Conservation (phyloP, 441 rosid species). For the Viola pubescens region DNA sequence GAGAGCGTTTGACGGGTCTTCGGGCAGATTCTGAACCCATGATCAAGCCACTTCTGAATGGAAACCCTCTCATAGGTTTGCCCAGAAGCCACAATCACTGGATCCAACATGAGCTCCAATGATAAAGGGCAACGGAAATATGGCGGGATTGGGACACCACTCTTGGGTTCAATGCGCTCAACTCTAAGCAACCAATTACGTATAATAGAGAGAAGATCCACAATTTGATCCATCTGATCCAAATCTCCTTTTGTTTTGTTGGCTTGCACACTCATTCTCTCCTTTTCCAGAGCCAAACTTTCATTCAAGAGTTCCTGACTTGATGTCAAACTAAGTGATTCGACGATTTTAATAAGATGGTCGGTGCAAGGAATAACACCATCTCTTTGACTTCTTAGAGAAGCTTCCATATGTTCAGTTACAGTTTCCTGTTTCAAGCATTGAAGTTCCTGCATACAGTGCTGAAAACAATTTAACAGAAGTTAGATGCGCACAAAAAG, state of each 20-base stretch:
- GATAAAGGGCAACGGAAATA: constrained; percentile 84
- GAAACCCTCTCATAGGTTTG: constrained; percentile 84
- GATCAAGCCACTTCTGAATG: constrained; percentile 82
- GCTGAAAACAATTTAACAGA: constrained; percentile 33
- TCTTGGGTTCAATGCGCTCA: constrained; percentile 46
- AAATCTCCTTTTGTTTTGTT: constrained; percentile 29
- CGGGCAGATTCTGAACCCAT: constrained; percentile 71
- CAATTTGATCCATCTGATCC: constrained; percentile 36
- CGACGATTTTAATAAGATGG: constrained; percentile 41
- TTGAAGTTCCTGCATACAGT: constrained; percentile 52
- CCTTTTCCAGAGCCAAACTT: constrained; percentile 74
- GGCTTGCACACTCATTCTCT: constrained; percentile 41
- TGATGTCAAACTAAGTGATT: constrained; percentile 47
- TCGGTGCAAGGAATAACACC: constrained; percentile 38
- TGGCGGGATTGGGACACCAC: constrained; percentile 57
- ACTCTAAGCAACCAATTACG: constrained; percentile 57
- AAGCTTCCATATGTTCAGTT: constrained; percentile 41
- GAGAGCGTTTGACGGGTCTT: constrained; percentile 56
- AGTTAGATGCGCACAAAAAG: constrained; percentile 24
- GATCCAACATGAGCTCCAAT: constrained; percentile 81
- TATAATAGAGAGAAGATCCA: constrained; percentile 52
- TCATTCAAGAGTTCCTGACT: constrained; percentile 65
- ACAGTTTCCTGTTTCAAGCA: constrained; percentile 41
- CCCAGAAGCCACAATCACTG: constrained; percentile 90
- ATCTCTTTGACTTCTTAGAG: constrained; percentile 39